Conservation (phyloP, 2,329 filamentous ascomycete species). For the Calycina marina region DNA sequence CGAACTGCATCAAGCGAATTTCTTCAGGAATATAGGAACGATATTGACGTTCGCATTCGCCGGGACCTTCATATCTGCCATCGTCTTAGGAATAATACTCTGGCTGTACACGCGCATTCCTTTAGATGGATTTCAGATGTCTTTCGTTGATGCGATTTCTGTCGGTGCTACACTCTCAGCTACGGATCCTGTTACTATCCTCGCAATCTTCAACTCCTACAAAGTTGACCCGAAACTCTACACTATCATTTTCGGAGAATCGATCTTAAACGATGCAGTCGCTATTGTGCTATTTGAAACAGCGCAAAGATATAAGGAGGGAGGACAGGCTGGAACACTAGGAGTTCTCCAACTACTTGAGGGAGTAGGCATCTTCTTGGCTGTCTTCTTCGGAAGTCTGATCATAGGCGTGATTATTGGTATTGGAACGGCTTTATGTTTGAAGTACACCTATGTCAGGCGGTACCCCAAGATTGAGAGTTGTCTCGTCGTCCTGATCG, state of each 20-base stretch:
- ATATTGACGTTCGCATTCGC: constrained; percentile 97
- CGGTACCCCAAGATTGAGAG: constrained; percentile 94
- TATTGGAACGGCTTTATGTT: constrained; percentile 68
- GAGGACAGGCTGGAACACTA: constrained; percentile 51
- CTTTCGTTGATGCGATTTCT: constrained; percentile 89
- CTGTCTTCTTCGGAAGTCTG: constrained; percentile 91
- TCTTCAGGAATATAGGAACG: constrained; percentile 95
- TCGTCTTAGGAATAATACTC: constrained; percentile 82
- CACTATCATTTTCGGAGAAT: constrained; percentile 97
- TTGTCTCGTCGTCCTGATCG: constrained; percentile 82
- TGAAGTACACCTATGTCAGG: constrained; percentile 91
- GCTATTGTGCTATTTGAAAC: constrained; percentile 98
- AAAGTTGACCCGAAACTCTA: constrained; percentile 98
- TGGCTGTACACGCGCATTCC: constrained; percentile 82
- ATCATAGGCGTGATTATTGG: constrained; percentile 79
- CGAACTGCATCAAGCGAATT: constrained; percentile 95
- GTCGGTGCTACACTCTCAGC: constrained; percentile 93
- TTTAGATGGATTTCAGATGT: constrained; percentile 71
- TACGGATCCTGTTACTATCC: constrained; percentile 91
- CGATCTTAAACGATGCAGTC: constrained; percentile 94
- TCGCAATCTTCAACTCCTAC: constrained; percentile 98
- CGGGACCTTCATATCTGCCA: constrained; percentile 89
- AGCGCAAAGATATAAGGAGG: constrained; percentile 79
- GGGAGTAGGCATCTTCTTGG: constrained; percentile 84
- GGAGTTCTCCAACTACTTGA: constrained; percentile 76